Evolutionary conservation across 2,329 filamentous ascomycete genomes (phyloP).

Genomic region (Lecanosticta acicola): DNA sequence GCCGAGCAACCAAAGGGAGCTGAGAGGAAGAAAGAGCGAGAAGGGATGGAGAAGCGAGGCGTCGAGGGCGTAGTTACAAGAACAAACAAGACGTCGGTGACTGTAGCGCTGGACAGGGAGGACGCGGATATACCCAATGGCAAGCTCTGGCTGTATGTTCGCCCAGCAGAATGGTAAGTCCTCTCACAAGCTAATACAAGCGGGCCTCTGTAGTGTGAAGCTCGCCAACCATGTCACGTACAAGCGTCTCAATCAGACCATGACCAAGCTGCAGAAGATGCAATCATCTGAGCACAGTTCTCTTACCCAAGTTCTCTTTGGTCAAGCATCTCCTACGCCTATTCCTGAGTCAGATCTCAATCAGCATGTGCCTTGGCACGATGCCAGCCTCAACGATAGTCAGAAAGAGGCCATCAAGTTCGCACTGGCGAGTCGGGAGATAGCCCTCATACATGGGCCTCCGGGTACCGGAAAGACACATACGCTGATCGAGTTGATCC

Average conservation of each 20-base stretch:
- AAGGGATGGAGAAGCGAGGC: conserved; percentile 63
- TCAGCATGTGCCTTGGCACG: conserved; percentile 47
- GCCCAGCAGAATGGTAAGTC: conserved; percentile 16
- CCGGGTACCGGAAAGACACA: conserved; percentile 97
- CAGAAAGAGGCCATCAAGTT: conserved; percentile 67
- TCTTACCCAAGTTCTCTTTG: conserved; percentile 57
- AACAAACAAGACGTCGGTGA: conserved; percentile 54
- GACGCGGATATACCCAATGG: conserved; percentile 48
- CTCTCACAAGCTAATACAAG: no score
- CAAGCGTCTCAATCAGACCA: conserved; percentile 60
- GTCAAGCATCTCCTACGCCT: conserved; percentile 50
- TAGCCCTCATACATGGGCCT: conserved; percentile 88
- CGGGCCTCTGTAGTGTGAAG: conserved; percentile 52
- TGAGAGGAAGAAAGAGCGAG: conserved; percentile 67
- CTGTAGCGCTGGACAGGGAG: conserved; percentile 65
- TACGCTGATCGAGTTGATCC: conserved; percentile 87
- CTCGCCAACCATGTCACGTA: conserved; percentile 62
- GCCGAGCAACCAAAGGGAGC: conserved; percentile 66
- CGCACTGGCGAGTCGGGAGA: conserved; percentile 71
- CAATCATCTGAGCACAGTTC: conserved; percentile 51
- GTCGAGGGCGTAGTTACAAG: conserved; percentile 65
- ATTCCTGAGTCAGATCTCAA: conserved; percentile 40
- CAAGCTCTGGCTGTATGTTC: conserved; percentile 59
- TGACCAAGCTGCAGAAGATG: conserved; percentile 54
- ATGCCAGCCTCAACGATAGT: conserved; percentile 54